Evolutionary conservation across 805 yeast genomes (phyloP).

Genomic region (Wickerhamomyces xylosicus): DNA sequence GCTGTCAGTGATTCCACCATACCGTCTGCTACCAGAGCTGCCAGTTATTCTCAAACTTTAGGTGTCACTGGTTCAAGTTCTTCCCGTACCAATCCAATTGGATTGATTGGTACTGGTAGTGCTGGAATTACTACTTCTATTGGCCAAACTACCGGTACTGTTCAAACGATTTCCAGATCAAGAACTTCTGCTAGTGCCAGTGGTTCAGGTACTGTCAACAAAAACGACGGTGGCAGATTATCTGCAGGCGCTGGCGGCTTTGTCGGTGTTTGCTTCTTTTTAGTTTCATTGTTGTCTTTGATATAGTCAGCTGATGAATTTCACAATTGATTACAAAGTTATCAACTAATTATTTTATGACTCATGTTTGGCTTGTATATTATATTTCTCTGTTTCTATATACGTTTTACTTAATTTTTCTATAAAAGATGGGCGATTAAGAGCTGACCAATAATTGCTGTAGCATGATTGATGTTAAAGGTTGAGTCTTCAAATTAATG

Average conservation of each 20-base stretch:
- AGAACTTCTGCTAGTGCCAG: background rate
- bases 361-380: too few species aligned
- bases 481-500: too few species aligned
- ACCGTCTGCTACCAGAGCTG: conserved; percentile 42
- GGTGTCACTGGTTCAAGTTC: conserved; percentile 2
- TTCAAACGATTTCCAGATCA: background rate
- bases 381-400: too few species aligned
- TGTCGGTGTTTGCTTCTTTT: background rate
- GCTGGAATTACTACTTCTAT: conserved; percentile 2
- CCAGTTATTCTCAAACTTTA: conserved; percentile 33
- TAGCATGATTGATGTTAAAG: too few species aligned
- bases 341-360: too few species aligned
- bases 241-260: background rate
- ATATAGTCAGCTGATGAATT: background rate
- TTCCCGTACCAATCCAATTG: conserved; percentile 6
- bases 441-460: too few species aligned
- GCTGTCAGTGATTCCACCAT: conserved; percentile 18
- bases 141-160: background rate
- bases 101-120: conserved; percentile 4
- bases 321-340: too few species aligned
- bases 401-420: too few species aligned
- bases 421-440: too few species aligned
- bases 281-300: background rate
- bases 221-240: background rate
- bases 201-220: background rate